phyloP scores from a whole-genome alignment of 306 rosid genomes.

The Vigna hirtella region DNA sequence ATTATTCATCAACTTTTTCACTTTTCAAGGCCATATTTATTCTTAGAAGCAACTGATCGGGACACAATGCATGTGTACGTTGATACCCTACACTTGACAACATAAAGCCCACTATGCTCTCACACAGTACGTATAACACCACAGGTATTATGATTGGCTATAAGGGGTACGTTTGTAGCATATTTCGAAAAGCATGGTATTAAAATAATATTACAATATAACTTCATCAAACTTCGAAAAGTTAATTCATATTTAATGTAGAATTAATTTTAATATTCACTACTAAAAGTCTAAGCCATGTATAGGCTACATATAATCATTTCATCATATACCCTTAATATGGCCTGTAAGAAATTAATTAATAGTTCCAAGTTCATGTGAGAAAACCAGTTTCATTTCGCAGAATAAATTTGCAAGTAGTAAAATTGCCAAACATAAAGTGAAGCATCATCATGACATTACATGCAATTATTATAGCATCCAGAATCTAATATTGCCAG shows the following conservation, averaged over 20 bases:
- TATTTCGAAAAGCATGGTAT: background rate
- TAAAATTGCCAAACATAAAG: background rate
- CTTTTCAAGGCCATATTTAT: slow-evolving; percentile 28
- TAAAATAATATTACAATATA: background rate
- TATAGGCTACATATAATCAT: background rate
- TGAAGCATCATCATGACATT: slow-evolving; percentile 10
- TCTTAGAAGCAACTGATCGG: background rate
- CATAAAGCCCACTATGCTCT: background rate
- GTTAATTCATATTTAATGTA: background rate
- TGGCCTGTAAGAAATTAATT: background rate
- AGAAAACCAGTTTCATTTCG: slow-evolving; percentile 3
- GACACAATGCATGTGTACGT: slow-evolving; percentile 6
- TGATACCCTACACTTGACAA: slow-evolving; percentile 14
- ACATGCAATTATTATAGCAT: slow-evolving; percentile 34
- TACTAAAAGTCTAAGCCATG: background rate
- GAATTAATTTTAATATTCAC: background rate
- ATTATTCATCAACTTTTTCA: background rate
- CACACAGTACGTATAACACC: background rate
- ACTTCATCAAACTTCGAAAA: background rate
- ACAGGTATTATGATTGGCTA: background rate
- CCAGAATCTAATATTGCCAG: slow-evolving; percentile 7
- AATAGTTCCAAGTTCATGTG: background rate
- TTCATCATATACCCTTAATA: background rate
- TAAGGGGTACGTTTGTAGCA: background rate
- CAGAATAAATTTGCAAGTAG: background rate